Conservation (phyloP, 257 asterid genomes). For the Solanum paucissectum region DNA sequence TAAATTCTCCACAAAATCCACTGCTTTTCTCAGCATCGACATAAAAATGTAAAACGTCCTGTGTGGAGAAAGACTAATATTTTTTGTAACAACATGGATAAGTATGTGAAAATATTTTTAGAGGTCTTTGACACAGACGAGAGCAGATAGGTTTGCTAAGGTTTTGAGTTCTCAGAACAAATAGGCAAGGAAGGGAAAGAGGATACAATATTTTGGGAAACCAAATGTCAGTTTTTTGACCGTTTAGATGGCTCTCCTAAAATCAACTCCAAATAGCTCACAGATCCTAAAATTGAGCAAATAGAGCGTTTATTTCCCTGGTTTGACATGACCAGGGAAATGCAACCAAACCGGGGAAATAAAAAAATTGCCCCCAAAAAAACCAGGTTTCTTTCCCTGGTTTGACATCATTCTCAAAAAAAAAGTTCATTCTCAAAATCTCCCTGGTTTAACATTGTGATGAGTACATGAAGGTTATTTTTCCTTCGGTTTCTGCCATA, state of each 20-base stretch:
- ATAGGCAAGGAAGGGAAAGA: neutral
- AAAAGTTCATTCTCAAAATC: neutral
- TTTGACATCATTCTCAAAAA: too few relatives aligned
- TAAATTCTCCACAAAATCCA: neutral
- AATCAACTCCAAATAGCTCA: neutral
- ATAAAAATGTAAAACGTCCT: neutral
- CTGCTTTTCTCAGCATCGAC: neutral
- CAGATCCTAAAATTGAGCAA: neutral
- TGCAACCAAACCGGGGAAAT: neutral
- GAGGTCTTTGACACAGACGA: neutral
- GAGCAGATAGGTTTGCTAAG: neutral
- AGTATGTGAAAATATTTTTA: neutral
- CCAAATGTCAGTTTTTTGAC: neutral
- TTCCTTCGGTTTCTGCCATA: neutral
- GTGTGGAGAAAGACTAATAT: neutral
- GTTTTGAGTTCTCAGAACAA: neutral
- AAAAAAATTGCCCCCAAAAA: neutral
- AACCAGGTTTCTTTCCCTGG: neutral
- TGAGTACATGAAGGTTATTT: neutral
- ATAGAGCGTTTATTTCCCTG: neutral
- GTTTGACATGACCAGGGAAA: neutral
- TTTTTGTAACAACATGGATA: neutral
- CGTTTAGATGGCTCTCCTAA: neutral
- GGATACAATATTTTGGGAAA: neutral
- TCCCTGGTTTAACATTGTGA: neutral